Base-by-base conservation (phyloP, 1,139 yeast genomes). In the Magnusiomyces magnusii region DNA sequence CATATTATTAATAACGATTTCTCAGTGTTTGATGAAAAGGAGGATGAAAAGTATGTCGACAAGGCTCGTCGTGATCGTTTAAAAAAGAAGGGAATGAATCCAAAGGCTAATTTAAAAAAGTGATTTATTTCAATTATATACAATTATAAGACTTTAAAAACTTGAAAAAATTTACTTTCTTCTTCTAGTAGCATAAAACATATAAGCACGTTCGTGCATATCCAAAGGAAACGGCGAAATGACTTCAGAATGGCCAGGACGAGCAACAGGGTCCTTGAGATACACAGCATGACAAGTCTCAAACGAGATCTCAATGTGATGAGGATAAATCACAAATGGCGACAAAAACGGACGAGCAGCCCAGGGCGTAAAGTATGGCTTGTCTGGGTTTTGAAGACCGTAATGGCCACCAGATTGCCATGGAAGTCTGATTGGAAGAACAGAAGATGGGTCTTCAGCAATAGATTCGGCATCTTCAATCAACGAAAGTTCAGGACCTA, bases 211-310 rank as follows among this genome's bases (percentile, higher is more conserved):
- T 75, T 92, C 95, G 70, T 93, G 98, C 66, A 86, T 84, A 64
- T 85, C 86, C 64, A 84, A 79, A 53, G 87, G 86, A 75, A 87
- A 89, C 58, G 99, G 99, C 56, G 96, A 80, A 62, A 93, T 89
- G 60, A 93, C 96, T 76, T 93, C 99, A 36, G 97, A 88, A 69
- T 88, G 92, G 56, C 97, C 98, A 15, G 98, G 97, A 73, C 98
- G 83, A 15, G 98, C 96, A 59, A 93, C 92, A 19, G 99, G 99
- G 72, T 93, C 96, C 75, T 97, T 86, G 73, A 93, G 77, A 74
- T 93, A 93, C 36, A 93, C 86, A 13, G 97, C 98, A 73, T 92
- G 97, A 72, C 98, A 92, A 9, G 97, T 90, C 63, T 82, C 81
- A 73, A 89, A 92, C 24, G 95, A 87, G 47, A 95, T 78, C 74